Base-by-base conservation (phyloP, 1,284 basidiomycete species). In the Ustilago xerochloae region DNA sequence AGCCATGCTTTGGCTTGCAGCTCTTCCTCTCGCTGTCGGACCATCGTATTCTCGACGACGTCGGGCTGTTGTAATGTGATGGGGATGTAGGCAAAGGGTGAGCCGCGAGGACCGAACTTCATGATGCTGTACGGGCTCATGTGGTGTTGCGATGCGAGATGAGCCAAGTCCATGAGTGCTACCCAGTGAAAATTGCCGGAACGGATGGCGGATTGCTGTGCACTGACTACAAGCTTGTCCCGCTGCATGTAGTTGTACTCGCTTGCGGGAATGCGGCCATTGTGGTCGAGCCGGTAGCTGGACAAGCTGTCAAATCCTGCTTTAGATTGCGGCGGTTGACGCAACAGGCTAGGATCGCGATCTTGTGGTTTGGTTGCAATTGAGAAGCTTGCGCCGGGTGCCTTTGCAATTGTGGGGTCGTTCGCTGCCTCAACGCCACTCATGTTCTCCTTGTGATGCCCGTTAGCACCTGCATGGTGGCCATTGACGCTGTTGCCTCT, bases 141-240 rank as follows among this genome's bases (percentile, higher is more conserved):
- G 49, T 83, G 81, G 50, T 83, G 80, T 56, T 83, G 81, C n/a
- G 80, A 81, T 1, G 81, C 79, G 2, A 83, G 63, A 28, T 70
- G 74, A 3, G 77, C 72, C 28, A 78, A 66, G 18, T 83, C 69
- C 59, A 82, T 70, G 24, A 83, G 63, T n/a, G 65, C 64, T 16
- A 80, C 52, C 81, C 81, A 83, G 20, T 83, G 63, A 4, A 67
- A 16, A 41, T 78, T 74, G 30, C 71, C 74, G 4, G 74, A 61
- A 12, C 50, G 56, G 16, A 64, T 66, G 6, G 72, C 67, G 2
- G 75, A 69, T 12, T 63, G 57, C 33, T 78, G 75, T 28, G 76
- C 73, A 36, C 69, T 67, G n/a, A 60, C 53, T 1, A 75, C 75
- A 24, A 80, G 65, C 28, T 62, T 62, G 49, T 80, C 78, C 18